Base-by-base conservation (phyloP, 257 asterid genomes). In the Rehmannia glutinosa region DNA sequence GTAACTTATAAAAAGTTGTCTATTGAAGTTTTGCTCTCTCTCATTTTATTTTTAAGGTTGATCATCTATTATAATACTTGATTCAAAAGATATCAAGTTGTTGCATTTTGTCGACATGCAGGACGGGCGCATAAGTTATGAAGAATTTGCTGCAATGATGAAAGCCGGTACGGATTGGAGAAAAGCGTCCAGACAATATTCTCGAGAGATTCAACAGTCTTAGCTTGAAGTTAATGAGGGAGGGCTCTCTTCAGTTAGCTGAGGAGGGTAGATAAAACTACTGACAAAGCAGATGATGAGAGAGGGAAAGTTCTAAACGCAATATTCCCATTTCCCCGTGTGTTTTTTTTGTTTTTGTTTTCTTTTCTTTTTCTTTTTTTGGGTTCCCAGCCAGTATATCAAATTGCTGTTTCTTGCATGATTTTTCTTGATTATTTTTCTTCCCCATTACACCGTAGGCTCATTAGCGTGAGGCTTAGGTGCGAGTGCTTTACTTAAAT, bases 91-190 rank as follows among this genome's bases (percentile, higher is more conserved):
- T 52, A n/a, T 38, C 23, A 25, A 55, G 1, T 12, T 2, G 2
- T 53, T 60, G 10, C 46, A 43, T 63, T 53, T 54, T 13, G 35
- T 62, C 24, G 33, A 20, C 8, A 33, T 42, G 64, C 60, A 78
- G 83, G 83, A 78, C n/a, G 83, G 83, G 21, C 82, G 85, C 56
- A 80, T 80, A 38, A 80, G 85, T 58, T 80, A 59, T 23, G 80
- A 66, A 19, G 85, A 80, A 60, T 80, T 80, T 55, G 77, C 77
- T 21, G 63, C 70, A 8, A 80, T 80, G 84, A 80, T 80, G 84
- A 80, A 80, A 47, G 81, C 84, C 1, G 84, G 84, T 15, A 80
- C 84, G 8, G 84, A 80, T 73, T 80, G 85, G 85, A 73, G 85
- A 65, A 80, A 80, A 71, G 82, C 82, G 0, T 80, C 85, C 1